phyloP scores from a whole-genome alignment of 2,329 filamentous ascomycete species.

The Sporothrix schenckii region DNA sequence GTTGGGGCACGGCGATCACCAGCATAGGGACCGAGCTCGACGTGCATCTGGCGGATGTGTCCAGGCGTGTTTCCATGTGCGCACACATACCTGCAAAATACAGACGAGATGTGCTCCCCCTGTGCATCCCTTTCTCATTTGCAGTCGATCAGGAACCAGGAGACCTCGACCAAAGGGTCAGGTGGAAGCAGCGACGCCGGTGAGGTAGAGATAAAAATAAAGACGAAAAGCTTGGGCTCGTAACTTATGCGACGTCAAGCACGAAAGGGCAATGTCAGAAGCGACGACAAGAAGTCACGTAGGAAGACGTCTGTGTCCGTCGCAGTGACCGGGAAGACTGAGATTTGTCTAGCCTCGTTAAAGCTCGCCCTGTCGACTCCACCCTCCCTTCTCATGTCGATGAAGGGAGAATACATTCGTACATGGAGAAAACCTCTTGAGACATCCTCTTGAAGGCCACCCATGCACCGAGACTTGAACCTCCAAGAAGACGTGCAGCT shows the following conservation, averaged over 20 bases:
- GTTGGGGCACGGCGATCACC: not conserved
- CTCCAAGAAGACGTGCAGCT: not conserved
- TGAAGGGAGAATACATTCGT: not conserved
- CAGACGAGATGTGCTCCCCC: constrained; percentile 11
- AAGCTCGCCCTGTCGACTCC: not conserved
- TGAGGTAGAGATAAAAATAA: not conserved
- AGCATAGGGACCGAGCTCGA: constrained; percentile 12
- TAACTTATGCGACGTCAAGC: not conserved
- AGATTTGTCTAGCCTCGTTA: too few species aligned
- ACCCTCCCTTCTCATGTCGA: constrained; percentile 20
- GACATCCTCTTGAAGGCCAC: not conserved
- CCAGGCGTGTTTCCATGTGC: constrained; percentile 11
- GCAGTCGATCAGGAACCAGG: constrained; percentile 24
- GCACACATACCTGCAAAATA: not conserved
- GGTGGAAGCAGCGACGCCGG: not conserved
- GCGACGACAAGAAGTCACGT: not conserved
- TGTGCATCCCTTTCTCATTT: constrained; percentile 24
- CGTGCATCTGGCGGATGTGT: not conserved
- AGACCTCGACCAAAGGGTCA: not conserved
- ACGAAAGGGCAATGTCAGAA: not conserved
- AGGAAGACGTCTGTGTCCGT: too few species aligned
- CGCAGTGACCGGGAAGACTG: not conserved
- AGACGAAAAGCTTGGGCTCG: not conserved
- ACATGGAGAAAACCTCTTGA: not conserved
- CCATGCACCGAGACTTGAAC: not conserved